These are phyloP conservation scores for Flaveria trinervia DNA, from an alignment of 129 eudicot species.

Conservation along the genomic window DNA sequence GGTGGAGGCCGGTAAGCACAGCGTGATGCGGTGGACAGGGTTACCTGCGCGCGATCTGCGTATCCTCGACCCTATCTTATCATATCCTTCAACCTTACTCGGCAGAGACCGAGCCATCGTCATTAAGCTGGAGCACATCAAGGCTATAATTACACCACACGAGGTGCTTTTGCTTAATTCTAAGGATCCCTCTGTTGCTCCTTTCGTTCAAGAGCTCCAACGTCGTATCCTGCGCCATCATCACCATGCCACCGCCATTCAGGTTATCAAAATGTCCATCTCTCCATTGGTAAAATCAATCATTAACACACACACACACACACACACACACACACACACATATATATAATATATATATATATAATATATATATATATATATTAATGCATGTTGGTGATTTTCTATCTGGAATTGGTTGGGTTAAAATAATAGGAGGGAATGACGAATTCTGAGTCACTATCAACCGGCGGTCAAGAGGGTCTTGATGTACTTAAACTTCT, in stretches of 20 bases:
- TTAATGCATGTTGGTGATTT: too few species aligned
- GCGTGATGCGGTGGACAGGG: constrained; percentile 69
- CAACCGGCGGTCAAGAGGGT: too few species aligned
- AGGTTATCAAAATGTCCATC: constrained; percentile 31
- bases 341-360: too few species aligned
- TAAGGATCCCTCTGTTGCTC: constrained; percentile 66
- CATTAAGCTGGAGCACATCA: too few species aligned
- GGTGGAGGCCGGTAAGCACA: constrained; percentile 72
- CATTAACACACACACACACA: too few species aligned
- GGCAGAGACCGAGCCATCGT: constrained; percentile 49
- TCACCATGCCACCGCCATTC: constrained; percentile 48
- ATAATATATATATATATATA: too few species aligned
- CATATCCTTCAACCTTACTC: constrained; percentile 66
- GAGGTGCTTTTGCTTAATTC: constrained; percentile 65
- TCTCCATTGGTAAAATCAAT: too few species aligned
- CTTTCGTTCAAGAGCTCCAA: constrained; percentile 69
- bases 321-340: too few species aligned
- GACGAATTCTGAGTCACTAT: neutral
- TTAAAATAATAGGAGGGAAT: neutral
- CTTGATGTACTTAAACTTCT: neutral
- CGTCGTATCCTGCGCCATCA: constrained; percentile 49
- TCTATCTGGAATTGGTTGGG: too few species aligned
- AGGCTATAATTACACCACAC: constrained; percentile 63
- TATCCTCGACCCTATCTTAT: constrained; percentile 64
- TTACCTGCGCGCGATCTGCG: constrained; percentile 84